Evolutionary conservation across 163 green algal species (phyloP).

Genomic region (Botryococcus braunii): DNA sequence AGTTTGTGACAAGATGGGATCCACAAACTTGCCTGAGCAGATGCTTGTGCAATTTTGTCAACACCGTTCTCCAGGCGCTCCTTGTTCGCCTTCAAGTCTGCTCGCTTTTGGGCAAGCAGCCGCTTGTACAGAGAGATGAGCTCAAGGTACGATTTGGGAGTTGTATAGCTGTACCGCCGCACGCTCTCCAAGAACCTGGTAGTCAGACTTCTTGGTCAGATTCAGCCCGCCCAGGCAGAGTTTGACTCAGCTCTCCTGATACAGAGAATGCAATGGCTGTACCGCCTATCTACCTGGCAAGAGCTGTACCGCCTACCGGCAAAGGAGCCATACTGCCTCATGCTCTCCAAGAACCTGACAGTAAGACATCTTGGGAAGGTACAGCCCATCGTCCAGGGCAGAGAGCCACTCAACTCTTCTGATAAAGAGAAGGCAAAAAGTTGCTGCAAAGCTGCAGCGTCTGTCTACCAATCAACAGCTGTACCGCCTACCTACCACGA

Average conservation of each 20-base stretch:
- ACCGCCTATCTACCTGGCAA: too few species aligned
- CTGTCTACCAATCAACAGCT: too few species aligned
- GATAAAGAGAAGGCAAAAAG: too few species aligned
- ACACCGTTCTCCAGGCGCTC: constrained; percentile 78
- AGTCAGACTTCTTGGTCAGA: not conserved
- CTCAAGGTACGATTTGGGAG: constrained; percentile 87
- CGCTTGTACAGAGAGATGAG: constrained; percentile 78
- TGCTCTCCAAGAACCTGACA: constrained; percentile 28
- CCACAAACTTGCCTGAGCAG: constrained; percentile 34
- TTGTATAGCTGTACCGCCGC: constrained; percentile 83
- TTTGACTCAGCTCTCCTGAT: too few species aligned
- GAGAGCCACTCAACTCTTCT: too few species aligned
- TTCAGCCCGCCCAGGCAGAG: too few species aligned
- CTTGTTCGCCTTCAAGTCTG: constrained; percentile 54
- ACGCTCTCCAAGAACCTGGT: constrained; percentile 32
- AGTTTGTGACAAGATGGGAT: not conserved
- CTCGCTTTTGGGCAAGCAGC: constrained; percentile 56
- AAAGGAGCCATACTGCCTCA: constrained; percentile 74
- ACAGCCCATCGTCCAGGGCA: too few species aligned
- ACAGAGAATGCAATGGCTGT: too few species aligned
- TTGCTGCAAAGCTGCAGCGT: too few species aligned
- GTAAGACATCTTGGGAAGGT: not conserved
- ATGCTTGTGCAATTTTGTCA: constrained; percentile 81
- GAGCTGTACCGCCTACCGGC: too few species aligned
- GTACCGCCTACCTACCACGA: too few species aligned